Base-by-base conservation (phyloP, 192 early-diverging fungal genomes). In the Dimargaris xerosporica region DNA sequence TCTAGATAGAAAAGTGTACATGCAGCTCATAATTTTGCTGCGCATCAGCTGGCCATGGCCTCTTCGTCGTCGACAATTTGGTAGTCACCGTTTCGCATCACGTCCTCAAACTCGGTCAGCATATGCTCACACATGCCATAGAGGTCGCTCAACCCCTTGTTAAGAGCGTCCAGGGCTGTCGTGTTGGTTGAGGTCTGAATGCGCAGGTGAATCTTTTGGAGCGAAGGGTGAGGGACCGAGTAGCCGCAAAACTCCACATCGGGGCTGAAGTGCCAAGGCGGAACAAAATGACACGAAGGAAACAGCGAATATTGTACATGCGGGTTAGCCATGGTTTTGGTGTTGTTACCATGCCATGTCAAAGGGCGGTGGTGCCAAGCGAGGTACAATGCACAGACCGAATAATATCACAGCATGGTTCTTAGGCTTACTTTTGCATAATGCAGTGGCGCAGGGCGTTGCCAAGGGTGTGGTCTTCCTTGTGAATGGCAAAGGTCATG, bases 401-500 rank as follows among this genome's bases (percentile, higher is more conserved):
- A n/a, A n/a, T n/a, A n/a, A n/a, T n/a, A n/a, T n/a, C n/a, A n/a
- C n/a, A n/a, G n/a, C n/a, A n/a, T n/a, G n/a, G n/a, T n/a, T n/a
- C n/a, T n/a, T n/a, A n/a, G n/a, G n/a, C n/a, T n/a, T n/a, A n/a
- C n/a, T 97, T 96, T 69, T 97, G 91, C 87, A 95, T 93, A 17
- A 99, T 78, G 48, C 87, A 75, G 78, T 89, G 93, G 64, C 96
- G 83, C 48, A 99, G 78, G 1, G 91, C 71, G 74, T 97, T 97
- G 54, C 93, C 94, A 9, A 99, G 77, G 3, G 96, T 99, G 70
- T 99, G 96, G 72, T 96, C 96, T 73, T 99, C 93, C 64, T 94
- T 88, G 66, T 81, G 80, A 60, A 99, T 78, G 39, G 75, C 80
- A 63, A 99, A 96, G 1, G 96, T 97, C 64, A 85, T 82, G 46